Base-by-base conservation (phyloP, 805 yeast genomes). In the Saccharomycopsis malanga region DNA sequence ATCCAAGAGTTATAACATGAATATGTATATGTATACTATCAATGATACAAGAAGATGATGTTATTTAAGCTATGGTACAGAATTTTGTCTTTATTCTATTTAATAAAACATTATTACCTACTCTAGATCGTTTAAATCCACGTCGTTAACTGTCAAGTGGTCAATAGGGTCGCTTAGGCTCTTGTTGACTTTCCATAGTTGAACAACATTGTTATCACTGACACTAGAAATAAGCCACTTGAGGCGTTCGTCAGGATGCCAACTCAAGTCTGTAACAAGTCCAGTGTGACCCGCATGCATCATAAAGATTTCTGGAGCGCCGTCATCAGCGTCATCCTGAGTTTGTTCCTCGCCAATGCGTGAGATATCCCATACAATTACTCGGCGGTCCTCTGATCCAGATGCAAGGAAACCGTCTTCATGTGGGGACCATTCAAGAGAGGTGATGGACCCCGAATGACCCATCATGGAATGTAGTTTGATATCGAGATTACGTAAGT, bases 241-340 rank as follows among this genome's bases (percentile, higher is more conserved):
- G 49, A 79, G 71, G 55, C 70, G 77, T 4, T 42, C 43, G 34
- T 60, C 59, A 4, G 81, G 79, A 58, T 80, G 82, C 71, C 86
- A 80, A 29, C 79, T 73, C 54, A 85, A 69, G 60, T 85, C 95
- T 37, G 81, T 79, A 15, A 85, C 81, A 4, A 82, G 71, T 15
- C 87, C 82, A 17, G 88, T 81, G 59, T 87, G 95, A 18, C 96
- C 96, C 34, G 94, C 95, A 60, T 87, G 96, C 81, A 87, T 83
- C 88, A 87, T 83, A 56, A 87, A 69, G 30, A 87, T 65, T 61
- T 87, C 96, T 3, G 95, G 91, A 23, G 83, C 83, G 34, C 95
- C 96, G 58, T 87, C 96, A 54, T 84, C 95, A 25, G 87, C 84
- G 59, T 87, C 96, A 55, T 87, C 96, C 55, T 79, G 88, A 12